A percentile compares a stretch with the other conserved stretches of the same genome.
Conservation (phyloP, 176 grass and related monocot species). For the Carex scoparia region DNA sequence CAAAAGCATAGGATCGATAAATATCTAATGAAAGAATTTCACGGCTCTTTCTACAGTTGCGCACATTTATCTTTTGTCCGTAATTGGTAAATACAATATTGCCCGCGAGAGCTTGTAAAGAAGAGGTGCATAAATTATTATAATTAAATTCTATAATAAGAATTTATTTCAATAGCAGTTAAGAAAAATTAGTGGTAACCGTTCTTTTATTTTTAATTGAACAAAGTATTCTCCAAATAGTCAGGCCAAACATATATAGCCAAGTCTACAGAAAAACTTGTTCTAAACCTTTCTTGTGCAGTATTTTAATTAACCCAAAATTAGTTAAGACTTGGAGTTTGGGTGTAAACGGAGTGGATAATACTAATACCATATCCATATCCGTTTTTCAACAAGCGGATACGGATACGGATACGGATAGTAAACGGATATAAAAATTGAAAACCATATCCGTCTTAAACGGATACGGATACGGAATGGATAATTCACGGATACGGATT, state of each 20-base stretch:
- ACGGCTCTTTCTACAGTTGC: background rate
- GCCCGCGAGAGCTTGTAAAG: no score
- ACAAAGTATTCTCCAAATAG: background rate
- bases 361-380: no score
- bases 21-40: background rate
- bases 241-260: background rate
- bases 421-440: no score
- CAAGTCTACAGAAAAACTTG: conserved; percentile 3
- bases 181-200: background rate
- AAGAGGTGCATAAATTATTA: background rate
- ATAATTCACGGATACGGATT: no score
- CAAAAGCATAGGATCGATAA: background rate
- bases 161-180: background rate
- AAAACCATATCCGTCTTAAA: no score
- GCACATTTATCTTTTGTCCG: background rate
- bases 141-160: no score
- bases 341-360: no score
- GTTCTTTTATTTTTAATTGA: background rate
- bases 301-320: background rate
- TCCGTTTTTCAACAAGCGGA: no score
- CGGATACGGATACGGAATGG: no score
- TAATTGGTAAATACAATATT: background rate
- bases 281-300: conserved; percentile 10
- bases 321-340: background rate
- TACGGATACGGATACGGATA: no score